Conservation (phyloP, 2,329 filamentous ascomycete genomes). For the Chaetomium sp. region DNA sequence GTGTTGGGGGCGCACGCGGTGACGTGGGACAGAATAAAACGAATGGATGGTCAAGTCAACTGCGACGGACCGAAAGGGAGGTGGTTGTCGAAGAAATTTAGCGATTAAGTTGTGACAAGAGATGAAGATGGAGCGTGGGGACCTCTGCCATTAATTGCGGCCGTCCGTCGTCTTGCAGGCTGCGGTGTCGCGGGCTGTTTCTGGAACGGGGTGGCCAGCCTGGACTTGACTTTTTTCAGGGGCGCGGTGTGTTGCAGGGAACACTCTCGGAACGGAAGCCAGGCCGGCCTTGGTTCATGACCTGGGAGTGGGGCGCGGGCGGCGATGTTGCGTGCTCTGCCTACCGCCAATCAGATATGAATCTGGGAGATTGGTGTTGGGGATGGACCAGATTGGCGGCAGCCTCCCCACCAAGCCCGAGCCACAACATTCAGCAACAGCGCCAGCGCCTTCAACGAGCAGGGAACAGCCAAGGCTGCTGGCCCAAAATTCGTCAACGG, state of each 20-base stretch:
- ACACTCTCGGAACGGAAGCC: conserved; percentile 14
- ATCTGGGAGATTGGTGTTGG: conserved; percentile 33
- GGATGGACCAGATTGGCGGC: conserved; percentile 18
- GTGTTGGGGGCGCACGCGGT: conserved; percentile 19
- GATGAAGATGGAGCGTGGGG: conserved; percentile 14
- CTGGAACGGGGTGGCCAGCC: conserved; percentile 14
- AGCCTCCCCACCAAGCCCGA: conserved; percentile 9
- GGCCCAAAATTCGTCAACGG: not conserved
- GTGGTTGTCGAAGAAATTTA: conserved; percentile 15
- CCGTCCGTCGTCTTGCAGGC: not conserved
- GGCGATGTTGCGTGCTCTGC: conserved; percentile 27
- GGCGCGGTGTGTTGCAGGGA: conserved; percentile 7
- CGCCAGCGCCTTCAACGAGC: not conserved
- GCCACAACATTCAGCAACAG: not conserved
- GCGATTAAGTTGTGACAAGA: conserved; percentile 15
- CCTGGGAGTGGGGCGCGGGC: conserved; percentile 1
- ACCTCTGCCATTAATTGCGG: conserved; percentile 23
- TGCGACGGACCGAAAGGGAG: conserved; percentile 25
- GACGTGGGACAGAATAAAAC: conserved; percentile 27
- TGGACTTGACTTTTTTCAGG: conserved; percentile 22
- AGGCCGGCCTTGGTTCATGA: conserved; percentile 9
- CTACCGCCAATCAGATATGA: conserved; percentile 29
- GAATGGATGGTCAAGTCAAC: conserved; percentile 37
- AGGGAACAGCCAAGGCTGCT: not conserved
- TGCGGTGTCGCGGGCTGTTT: conserved; percentile 8